Percentiles rank a stretch among this genome's conserved stretches.
Conservation (phyloP, 208 protist genomes). For the Leishmania lainsoni region DNA sequence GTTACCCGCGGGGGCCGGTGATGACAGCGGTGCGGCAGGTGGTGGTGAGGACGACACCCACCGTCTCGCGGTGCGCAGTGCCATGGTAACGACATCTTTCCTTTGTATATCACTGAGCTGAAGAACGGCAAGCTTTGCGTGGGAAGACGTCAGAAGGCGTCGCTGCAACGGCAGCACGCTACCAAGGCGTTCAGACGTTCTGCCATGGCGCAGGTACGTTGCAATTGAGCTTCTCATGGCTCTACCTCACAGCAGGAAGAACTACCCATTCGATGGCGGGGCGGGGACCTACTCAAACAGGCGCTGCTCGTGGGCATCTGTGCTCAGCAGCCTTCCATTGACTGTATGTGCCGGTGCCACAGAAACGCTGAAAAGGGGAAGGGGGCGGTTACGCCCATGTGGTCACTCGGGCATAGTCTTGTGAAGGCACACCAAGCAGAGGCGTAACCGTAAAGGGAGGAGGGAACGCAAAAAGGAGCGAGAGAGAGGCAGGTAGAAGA, state of each 20-base stretch:
- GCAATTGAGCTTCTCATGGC: not conserved
- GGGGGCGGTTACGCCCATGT: not conserved
- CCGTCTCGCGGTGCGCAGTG: not conserved
- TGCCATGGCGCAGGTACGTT: too few species aligned
- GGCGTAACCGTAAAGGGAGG: not conserved
- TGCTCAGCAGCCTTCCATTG: not conserved
- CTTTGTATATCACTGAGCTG: not conserved
- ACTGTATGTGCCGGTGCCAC: not conserved
- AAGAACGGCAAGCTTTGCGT: not conserved
- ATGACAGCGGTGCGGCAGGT: not conserved
- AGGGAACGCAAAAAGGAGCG: not conserved
- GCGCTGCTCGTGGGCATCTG: not conserved
- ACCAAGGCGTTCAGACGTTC: not conserved
- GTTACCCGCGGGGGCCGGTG: not conserved
- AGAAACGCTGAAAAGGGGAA: not conserved
- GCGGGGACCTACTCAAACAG: not conserved
- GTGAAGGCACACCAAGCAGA: not conserved
- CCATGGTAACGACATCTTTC: not conserved
- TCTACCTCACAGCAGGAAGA: not conserved
- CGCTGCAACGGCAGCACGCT: not conserved
- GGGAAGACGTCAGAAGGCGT: not conserved
- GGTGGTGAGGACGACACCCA: not conserved
- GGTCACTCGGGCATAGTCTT: not conserved
- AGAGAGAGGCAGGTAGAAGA: not conserved
- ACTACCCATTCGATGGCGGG: not conserved